phyloP scores from a whole-genome alignment of 441 rosid genomes.

The Populus tomentosa region DNA sequence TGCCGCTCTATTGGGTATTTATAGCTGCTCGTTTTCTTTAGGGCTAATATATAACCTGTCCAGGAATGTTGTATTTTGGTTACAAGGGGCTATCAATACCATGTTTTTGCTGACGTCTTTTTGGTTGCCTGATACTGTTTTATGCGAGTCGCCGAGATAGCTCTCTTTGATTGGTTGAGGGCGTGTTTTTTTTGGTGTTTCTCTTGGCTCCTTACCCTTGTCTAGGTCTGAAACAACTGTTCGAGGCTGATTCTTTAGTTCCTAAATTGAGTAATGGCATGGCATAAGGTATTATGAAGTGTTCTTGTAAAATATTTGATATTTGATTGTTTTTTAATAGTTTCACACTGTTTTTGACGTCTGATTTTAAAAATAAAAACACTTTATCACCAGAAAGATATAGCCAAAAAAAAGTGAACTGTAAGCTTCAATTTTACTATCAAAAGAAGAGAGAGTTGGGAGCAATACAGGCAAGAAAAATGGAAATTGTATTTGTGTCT shows the following conservation, averaged over 20 bases:
- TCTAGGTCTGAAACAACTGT: slow-evolving; percentile 18
- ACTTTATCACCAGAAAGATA: neutral
- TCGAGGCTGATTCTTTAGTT: slow-evolving; percentile 26
- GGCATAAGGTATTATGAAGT: neutral
- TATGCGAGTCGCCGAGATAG: neutral
- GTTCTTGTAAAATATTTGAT: too few relatives aligned
- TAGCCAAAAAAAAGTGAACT: neutral
- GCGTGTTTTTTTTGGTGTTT: neutral
- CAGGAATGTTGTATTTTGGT: slow-evolving; percentile 14
- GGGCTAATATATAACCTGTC: neutral
- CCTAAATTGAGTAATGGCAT: slow-evolving; percentile 36
- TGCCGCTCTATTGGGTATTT: slow-evolving; percentile 29
- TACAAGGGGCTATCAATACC: neutral
- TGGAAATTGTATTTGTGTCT: slow-evolving; percentile 18
- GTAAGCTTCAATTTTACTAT: neutral
- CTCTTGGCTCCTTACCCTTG: slow-evolving; percentile 9
- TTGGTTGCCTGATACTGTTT: slow-evolving; percentile 8
- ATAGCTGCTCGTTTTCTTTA: slow-evolving; percentile 8
- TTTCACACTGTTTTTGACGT: too few relatives aligned
- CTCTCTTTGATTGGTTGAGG: neutral
- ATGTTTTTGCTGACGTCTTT: neutral
- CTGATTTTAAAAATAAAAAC: too few relatives aligned
- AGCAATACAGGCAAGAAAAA: slow-evolving; percentile 9
- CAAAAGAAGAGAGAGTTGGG: neutral
- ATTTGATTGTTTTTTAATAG: too few relatives aligned